Conservation (phyloP, 306 rosid genomes). For the Ceratonia siliqua region DNA sequence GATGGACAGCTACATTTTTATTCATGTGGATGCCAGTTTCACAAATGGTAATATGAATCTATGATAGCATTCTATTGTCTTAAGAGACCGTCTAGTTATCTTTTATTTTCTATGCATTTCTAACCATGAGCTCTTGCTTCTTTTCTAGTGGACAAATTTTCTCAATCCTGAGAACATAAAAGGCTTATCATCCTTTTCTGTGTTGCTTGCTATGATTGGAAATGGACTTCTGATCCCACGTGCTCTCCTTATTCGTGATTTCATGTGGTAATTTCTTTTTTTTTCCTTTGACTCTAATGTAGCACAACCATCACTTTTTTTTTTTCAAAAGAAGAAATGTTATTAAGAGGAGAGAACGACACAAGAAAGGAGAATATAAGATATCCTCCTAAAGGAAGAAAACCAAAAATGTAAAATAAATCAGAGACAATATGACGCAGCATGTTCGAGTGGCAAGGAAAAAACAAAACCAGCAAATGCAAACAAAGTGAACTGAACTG, state of each 20-base stretch:
- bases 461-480: too few relatives aligned
- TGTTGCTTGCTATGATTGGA: conserved; percentile 90
- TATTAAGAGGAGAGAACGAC: too few relatives aligned
- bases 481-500: too few relatives aligned
- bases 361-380: too few relatives aligned
- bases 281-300: conserved; percentile 1
- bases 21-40: conserved; percentile 99
- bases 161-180: conserved; percentile 87
- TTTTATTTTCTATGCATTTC: conserved; percentile 22
- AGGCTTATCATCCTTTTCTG: conserved; percentile 85
- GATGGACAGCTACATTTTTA: conserved; percentile 92
- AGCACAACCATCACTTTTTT: neutral
- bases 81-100: conserved; percentile 17
- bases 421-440: too few relatives aligned
- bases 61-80: conserved; percentile 15
- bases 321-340: too few relatives aligned
- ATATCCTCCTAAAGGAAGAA: too few relatives aligned
- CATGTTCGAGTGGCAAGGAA: too few relatives aligned
- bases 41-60: conserved; percentile 62
- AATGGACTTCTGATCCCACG: conserved; percentile 88
- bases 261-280: conserved; percentile 75
- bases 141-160: conserved; percentile 86
- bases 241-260: conserved; percentile 73
- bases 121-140: conserved; percentile 27
- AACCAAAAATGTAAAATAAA: too few relatives aligned